phyloP scores from a whole-genome alignment of 2,329 filamentous ascomycete species.

The Sporothrix curviconia region DNA sequence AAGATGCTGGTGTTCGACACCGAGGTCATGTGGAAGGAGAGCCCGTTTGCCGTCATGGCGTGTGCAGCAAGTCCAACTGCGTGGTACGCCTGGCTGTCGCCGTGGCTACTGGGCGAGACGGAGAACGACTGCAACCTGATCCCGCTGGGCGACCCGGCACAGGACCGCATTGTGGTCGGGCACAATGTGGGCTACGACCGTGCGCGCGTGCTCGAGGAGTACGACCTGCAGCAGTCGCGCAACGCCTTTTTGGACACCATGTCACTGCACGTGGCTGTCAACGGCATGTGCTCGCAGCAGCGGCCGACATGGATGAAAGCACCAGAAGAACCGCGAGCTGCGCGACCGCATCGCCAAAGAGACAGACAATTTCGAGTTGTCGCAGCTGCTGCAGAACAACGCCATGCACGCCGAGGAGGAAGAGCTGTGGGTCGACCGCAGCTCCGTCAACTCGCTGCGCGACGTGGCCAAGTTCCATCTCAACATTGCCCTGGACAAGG shows the following conservation, averaged over 20 bases:
- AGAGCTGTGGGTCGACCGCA: conserved; percentile 90
- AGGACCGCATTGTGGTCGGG: conserved; percentile 74
- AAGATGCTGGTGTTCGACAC: conserved; percentile 86
- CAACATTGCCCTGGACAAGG: conserved; percentile 84
- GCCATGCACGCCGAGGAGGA: conserved; percentile 76
- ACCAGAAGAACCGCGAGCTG: conserved; percentile 81
- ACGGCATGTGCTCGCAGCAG: conserved; percentile 97
- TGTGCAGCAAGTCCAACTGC: conserved; percentile 82
- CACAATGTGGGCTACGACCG: conserved; percentile 96
- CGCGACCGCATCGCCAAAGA: conserved; percentile 71
- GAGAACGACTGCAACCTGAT: conserved; percentile 73
- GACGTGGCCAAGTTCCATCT: conserved; percentile 98
- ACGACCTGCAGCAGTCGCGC: conserved; percentile 70
- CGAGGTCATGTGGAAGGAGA: conserved; percentile 93
- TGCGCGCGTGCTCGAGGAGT: conserved; percentile 83
- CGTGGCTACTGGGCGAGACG: conserved; percentile 84
- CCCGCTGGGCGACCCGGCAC: conserved; percentile 70
- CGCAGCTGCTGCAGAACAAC: conserved; percentile 61
- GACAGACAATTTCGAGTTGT: conserved; percentile 64
- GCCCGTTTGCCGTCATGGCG: conserved; percentile 90
- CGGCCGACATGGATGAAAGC: conserved; percentile 95
- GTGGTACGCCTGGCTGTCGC: conserved; percentile 97
- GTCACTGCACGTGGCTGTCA: conserved; percentile 95
- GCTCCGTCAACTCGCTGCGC: conserved; percentile 87
- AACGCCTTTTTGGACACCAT: conserved; percentile 95